These are phyloP conservation scores for Colletotrichum sp. DNA, from an alignment of 2,329 filamentous ascomycete genomes.

Conservation along the genomic window DNA sequence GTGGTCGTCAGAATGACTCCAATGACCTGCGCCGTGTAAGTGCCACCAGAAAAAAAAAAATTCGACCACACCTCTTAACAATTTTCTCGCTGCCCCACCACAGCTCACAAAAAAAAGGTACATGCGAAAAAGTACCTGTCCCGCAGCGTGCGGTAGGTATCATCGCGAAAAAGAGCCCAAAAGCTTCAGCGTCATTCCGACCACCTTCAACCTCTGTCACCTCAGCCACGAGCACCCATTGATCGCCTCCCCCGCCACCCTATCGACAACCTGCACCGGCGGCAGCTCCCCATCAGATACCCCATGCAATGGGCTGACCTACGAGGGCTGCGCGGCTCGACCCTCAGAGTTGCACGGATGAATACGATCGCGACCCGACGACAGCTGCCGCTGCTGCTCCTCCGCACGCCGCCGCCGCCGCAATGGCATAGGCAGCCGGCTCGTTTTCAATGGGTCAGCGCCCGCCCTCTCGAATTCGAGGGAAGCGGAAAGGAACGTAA, in stretches of 20 bases:
- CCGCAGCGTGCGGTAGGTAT: background rate
- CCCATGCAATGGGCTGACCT: conserved; percentile 23
- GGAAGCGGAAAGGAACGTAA: background rate
- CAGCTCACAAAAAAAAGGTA: background rate
- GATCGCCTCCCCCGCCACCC: background rate
- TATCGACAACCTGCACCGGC: background rate
- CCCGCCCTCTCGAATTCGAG: background rate
- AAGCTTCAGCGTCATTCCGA: background rate
- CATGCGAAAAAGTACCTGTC: background rate
- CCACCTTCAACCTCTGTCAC: background rate
- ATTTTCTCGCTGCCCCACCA: background rate
- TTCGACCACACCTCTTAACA: background rate
- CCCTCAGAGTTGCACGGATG: conserved; percentile 20
- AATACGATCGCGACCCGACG: conserved; percentile 6
- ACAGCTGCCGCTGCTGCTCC: conserved; percentile 13
- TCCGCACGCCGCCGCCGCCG: background rate
- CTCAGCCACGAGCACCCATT: background rate
- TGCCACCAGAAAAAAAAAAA: background rate
- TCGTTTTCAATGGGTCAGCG: background rate
- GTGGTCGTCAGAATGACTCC: background rate
- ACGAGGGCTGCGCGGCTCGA: conserved; percentile 17
- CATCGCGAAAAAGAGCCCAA: background rate
- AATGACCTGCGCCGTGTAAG: background rate
- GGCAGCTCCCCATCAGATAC: background rate
- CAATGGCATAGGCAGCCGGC: background rate